Base-by-base conservation (phyloP, 257 asterid species). In the Asclepias syriaca region DNA sequence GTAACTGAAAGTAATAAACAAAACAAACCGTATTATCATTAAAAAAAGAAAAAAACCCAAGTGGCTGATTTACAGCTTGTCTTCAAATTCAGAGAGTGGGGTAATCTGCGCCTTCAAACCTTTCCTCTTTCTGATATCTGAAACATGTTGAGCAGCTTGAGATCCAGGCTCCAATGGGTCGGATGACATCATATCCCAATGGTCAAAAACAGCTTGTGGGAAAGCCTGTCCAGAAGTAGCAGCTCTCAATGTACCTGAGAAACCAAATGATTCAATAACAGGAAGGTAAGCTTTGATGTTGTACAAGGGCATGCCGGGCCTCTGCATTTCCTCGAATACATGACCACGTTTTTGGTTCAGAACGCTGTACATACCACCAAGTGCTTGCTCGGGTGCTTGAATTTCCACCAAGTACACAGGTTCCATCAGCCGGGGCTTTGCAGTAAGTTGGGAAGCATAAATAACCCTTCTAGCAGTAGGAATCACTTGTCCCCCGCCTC, bases 201-300 rank as follows among this genome's bases (percentile, higher is more conserved):
- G 86, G 58, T 82, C 84, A 12, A 79, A 82, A 69, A 82, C 82
- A 55, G 78, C 74, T 32, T 82, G 84, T 3, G 86, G 82, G 80
- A 82, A 82, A 0, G 86, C 86, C 72, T 82, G 86, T 5, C 86
- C 82, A 0, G 86, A 82, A n/a, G 86, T 82, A 32, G 83, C 75
- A 58, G 81, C 83, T 73, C 86, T 79, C 80, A 82, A 73, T 1
- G 78, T 60, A 57, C 79, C 40, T 5, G 86, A 82, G 72, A 82
- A 82, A 46, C 86, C 86, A 39, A 82, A 78, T 0, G 86, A 82
- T 64, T 82, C 84, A 0, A 77, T n/a, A 2, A 79, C 84, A 46
- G 86, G 86, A 70, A 82, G 81, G 68, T 82, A 82, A 1, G 86
- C 86, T 77, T 79, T 79, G 74, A 82, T 82, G 81, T 79, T 82